Evolutionary conservation across 2,329 filamentous ascomycete species (phyloP), one percentile per base, ranked within the genome.

Genomic region (Colletotrichum salicis): DNA sequence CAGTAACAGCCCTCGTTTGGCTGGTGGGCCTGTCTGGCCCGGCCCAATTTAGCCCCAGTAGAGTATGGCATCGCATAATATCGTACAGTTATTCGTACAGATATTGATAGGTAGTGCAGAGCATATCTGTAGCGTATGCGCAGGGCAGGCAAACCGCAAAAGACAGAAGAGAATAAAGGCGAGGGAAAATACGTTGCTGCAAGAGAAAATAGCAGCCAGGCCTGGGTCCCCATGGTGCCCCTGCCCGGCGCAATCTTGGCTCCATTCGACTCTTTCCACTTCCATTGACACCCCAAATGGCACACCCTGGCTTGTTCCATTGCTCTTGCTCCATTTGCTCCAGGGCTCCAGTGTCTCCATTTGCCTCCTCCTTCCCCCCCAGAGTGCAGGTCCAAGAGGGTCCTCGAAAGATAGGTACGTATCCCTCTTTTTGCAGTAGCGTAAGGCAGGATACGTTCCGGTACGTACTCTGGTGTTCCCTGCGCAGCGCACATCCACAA

Each of bases 231-330:
- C 60, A 54, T 31, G 60, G 27, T 22, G 37, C 22, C 59, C 67
- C 64, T 71, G 59, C 31, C 59, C 59, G 52, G 45, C 48, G 59
- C 59, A 69, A 69, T 71, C 69, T 69, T 59, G 69, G 64, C 69
- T 59, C 65, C 65, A 69, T 64, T 69, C 59, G 59, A 63, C 52
- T 64, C 45, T 68, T 62, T 29, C 64, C 68, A 68, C 68, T 62
- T 52, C 69, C 64, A 63, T 63, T 58, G 58, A 59, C 58, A 69
- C 69, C 33, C 58, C 61, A 54, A 45, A 45, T 58, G 41, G 52
- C 55, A 22, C 29, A 35, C 37, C 55, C 63, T 55, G 27, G 52
- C 33, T 51, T 51, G 24, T 35, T 29, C 54, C 54, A 13, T 33
- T n/a, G 15, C 33, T 57, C 64, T 29, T 29, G 27, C 33, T 57